Conservation (phyloP, 768 basidiomycete genomes). For the Thelephora ganbajun region DNA sequence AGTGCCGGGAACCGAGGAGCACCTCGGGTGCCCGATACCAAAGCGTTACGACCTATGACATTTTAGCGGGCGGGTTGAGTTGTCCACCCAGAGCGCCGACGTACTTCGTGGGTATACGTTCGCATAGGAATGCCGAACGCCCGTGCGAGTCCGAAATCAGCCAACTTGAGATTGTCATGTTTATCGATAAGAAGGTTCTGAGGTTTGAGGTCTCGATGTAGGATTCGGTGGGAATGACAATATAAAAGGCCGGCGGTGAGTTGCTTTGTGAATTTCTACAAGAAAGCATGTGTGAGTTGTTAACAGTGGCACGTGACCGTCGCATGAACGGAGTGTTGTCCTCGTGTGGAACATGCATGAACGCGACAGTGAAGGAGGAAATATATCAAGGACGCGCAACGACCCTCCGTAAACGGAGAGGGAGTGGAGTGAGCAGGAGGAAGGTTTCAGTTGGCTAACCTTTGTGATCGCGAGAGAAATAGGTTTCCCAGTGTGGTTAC, state of each 20-base stretch:
- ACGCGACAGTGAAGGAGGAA: conserved; percentile 12
- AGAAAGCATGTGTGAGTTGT: conserved; percentile 5
- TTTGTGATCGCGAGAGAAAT: conserved; percentile 66
- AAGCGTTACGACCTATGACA: conserved; percentile 81
- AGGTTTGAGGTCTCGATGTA: conserved; percentile 95
- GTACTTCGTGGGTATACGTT: conserved; percentile 97
- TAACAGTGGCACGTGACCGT: neutral
- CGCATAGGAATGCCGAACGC: conserved; percentile 98
- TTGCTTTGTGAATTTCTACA: conserved; percentile 92
- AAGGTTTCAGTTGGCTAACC: conserved; percentile 32
- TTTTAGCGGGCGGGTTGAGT: neutral
- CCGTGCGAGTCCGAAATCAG: conserved; percentile 90
- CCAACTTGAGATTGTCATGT: conserved; percentile 83
- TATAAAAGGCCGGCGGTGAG: conserved; percentile 83
- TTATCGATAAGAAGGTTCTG: conserved; percentile 92
- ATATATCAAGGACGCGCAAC: conserved; percentile 20
- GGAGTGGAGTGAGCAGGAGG: conserved; percentile 1
- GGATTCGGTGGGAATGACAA: conserved; percentile 89
- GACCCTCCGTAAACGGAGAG: conserved; percentile 2
- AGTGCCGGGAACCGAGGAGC: conserved; percentile 87
- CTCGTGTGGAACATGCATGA: conserved; percentile 10
- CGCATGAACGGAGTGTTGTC: conserved; percentile 2
- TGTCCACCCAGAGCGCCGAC: conserved; percentile 8
- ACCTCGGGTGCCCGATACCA: conserved; percentile 99
- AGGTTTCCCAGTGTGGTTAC: conserved; percentile 56